Conservation (phyloP, 352 stramenopile species). For the Phytophthora europaea region DNA sequence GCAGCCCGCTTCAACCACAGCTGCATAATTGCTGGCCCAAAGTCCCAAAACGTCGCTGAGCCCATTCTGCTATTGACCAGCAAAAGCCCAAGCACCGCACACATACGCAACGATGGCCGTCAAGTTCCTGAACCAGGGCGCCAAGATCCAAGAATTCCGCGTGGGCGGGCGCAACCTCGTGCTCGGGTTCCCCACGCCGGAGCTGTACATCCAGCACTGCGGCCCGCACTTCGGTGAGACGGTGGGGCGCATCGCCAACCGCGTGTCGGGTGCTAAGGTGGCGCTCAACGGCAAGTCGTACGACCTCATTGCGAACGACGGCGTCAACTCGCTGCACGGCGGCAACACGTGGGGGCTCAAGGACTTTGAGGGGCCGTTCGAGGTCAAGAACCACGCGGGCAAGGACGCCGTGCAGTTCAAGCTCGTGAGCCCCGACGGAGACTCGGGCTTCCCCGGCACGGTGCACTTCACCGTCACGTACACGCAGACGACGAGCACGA, state of each 20-base stretch:
- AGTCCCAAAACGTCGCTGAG: background rate
- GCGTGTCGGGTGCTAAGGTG: constrained; percentile 34
- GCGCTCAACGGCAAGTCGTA: constrained; percentile 39
- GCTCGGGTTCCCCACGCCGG: constrained; percentile 38
- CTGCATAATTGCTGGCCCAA: constrained; percentile 7
- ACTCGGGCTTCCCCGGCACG: constrained; percentile 39
- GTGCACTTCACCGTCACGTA: constrained; percentile 35
- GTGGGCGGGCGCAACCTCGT: constrained; percentile 40
- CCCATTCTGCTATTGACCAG: constrained; percentile 29
- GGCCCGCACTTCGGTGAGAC: constrained; percentile 40
- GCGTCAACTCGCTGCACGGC: constrained; percentile 37
- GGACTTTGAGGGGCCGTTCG: constrained; percentile 26
- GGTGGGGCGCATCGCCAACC: constrained; percentile 35
- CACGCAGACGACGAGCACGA: constrained; percentile 31
- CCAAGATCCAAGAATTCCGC: constrained; percentile 36
- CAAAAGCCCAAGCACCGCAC: constrained; percentile 8
- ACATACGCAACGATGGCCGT: constrained; percentile 16
- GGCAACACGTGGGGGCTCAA: constrained; percentile 41
- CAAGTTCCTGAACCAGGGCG: constrained; percentile 41
- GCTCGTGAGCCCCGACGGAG: constrained; percentile 33
- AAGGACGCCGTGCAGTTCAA: constrained; percentile 38
- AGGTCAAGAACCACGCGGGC: constrained; percentile 32
- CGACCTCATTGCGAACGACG: constrained; percentile 39
- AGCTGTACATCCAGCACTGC: constrained; percentile 41
- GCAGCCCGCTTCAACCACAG: constrained; percentile 31